Base-by-base conservation (phyloP, 2,329 filamentous ascomycete genomes). In the Claviceps fusiformis region DNA sequence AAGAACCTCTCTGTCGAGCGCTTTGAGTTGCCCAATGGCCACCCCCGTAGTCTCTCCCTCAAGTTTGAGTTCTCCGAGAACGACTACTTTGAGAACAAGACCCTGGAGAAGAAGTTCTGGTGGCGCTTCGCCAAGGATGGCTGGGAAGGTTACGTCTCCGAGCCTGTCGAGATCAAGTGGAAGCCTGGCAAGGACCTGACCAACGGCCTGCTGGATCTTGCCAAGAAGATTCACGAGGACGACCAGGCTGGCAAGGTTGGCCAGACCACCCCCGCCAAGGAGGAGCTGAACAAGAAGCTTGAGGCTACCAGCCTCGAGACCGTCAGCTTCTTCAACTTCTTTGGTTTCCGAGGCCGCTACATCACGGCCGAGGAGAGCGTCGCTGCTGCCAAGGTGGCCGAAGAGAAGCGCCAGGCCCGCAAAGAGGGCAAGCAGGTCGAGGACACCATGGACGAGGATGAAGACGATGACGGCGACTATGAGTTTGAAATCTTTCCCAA, bases 61-160 rank as follows among this genome's bases (percentile, higher is more conserved):
- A 83, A 74, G 59, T 89, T 93, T 65, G 83, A 87, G 64, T 95
- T 95, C 71, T 73, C 72, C 57, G 79, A 83, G 59, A 97, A 97
- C 72, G 83, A 89, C 52, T 84, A 85, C 74, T 95, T 97, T 64
- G 79, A 84, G 67, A 79, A 95, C 73, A 77, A 73, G 54, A 79
- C 83, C 54, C 73, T 97, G 51, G 87, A 92, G 73, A 97, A 97
- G 83, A 88, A 87, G 67, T 95, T 97, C 73, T 92, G 85, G 80
- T 89, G 85, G 77, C 83, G 91, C 61, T 79, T 79, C 68, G 75
- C 79, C 57, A 79, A 77, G 67, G 79, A 85, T 65, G 78, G 80
- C 64, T 90, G 82, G 81, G 75, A 79, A 41, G 88, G 88, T 41
- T 78, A 95, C 39, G 89, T 96, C 56, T 91, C 85, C 29, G 89